Evolutionary conservation across 805 yeast genomes (phyloP), one percentile per base, ranked within the genome.

Genomic region (Ogataea pini): DNA sequence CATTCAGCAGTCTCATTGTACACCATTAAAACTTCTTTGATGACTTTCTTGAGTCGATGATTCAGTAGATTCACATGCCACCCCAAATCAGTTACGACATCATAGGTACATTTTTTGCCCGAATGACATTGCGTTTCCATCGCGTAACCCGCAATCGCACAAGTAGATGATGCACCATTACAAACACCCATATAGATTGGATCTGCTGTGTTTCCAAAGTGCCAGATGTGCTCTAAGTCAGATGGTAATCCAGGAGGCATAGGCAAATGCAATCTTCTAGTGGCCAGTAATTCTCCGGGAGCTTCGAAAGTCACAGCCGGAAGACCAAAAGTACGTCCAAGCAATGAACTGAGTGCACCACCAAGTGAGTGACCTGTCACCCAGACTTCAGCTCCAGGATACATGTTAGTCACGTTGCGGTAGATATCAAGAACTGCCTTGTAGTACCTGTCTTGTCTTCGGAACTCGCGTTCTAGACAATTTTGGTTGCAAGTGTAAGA

Each of bases 111-210:
- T 46, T 81, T 80, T 63, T 77, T 78, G 0, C 98, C 99, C 0
- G 96, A 79, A 65, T 94, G 99, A 64, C 99, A 94, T 39, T 84
- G 85, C 0, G 97, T 85, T 61, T 94, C 99, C 96, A 94, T 85
- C 9, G 98, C 99, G 66, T 89, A 94, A 0, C 99, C 99, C 1
- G 88, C 97, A 7, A 89, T 75, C 50, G 92, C 83, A 67, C 99
- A 94, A 1, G 91, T 69, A 0, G 95, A 85, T 3, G 92, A 82
- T 0, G 94, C 95, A 8, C 99, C 99, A 61, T 87, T 90, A 65
- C 99, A 94, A 7, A 89, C 91, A 0, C 99, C 99, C 92, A 91
- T 86, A 61, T 76, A 94, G 1, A 94, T 88, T 1, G 99, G 99
- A 64, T 94, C 99, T 0, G 97, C 98, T 1, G 94, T 94, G 64